These are phyloP conservation scores for Cordyceps cateniannulata DNA, from an alignment of 2,329 filamentous ascomycete genomes.

Conservation along the genomic window DNA sequence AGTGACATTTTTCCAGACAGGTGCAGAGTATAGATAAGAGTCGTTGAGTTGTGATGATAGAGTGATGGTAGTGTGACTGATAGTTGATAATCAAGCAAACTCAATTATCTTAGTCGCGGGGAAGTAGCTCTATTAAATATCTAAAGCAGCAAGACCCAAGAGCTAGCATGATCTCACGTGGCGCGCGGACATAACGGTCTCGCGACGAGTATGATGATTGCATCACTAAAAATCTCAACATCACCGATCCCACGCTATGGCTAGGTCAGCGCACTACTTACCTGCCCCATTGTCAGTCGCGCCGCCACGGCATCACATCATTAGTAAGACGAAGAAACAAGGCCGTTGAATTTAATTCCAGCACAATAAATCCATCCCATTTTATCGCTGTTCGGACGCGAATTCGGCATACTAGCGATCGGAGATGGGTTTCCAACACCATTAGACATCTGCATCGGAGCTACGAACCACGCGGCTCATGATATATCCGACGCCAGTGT, in stretches of 20 bases:
- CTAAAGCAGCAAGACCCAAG: not conserved
- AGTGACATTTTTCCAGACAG: conserved; percentile 21
- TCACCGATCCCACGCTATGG: not conserved
- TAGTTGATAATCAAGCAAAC: not conserved
- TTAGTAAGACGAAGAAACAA: not conserved
- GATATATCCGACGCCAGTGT: not conserved
- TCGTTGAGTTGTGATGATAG: not conserved
- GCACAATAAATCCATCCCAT: not conserved
- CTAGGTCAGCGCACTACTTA: not conserved
- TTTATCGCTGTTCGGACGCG: not conserved
- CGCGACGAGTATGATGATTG: not conserved
- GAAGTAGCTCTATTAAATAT: not conserved
- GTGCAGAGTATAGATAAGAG: not conserved
- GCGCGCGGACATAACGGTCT: not conserved
- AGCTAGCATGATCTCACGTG: not conserved
- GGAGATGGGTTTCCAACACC: not conserved
- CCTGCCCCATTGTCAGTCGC: not conserved
- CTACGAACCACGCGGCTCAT: not conserved
- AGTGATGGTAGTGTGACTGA: not conserved
- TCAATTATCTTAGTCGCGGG: not conserved
- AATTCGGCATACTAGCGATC: not conserved
- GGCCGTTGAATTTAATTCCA: not conserved
- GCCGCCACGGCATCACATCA: not conserved
- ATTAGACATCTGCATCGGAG: not conserved
- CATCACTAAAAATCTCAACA: not conserved